Conservation (phyloP, 495 filamentous ascomycete species). For the Penicillium angulare region DNA sequence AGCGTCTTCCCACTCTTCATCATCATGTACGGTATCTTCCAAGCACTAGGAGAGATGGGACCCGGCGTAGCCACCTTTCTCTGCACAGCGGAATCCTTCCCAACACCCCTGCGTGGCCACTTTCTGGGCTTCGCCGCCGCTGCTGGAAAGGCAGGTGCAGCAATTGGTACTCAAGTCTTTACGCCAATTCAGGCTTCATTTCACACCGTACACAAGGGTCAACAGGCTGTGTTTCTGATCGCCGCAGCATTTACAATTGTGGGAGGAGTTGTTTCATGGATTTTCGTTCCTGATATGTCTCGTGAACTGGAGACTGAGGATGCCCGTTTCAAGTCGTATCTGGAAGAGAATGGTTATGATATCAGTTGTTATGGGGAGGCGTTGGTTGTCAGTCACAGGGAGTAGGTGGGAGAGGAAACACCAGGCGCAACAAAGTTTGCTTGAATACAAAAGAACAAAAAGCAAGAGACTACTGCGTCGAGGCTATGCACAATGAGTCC, state of each 20-base stretch:
- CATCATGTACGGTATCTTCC: conserved; percentile 52
- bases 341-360: conserved; percentile 43
- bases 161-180: conserved; percentile 48
- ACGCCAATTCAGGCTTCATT: conserved; percentile 44
- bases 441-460: too few species aligned
- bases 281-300: conserved; percentile 44
- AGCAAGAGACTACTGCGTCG: too few species aligned
- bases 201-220: conserved; percentile 32
- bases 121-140: conserved; percentile 49
- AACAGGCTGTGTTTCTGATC: conserved; percentile 48
- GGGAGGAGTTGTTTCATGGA: conserved; percentile 43
- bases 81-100: conserved; percentile 47
- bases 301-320: conserved; percentile 47
- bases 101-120: conserved; percentile 50
- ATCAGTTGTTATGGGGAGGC: conserved; percentile 22
- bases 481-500: too few species aligned
- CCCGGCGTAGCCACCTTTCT: conserved; percentile 48
- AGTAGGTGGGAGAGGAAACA: neutral
- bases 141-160: conserved; percentile 49
- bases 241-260: conserved; percentile 40
- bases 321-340: conserved; percentile 39
- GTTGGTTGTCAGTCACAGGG: conserved; percentile 8
- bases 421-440: too few species aligned
- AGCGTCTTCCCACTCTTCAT: conserved; percentile 48
- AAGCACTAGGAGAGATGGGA: conserved; percentile 46